Evolutionary conservation across 2,329 filamentous ascomycete genomes (phyloP).

Genomic region (Fusarium newnesense): DNA sequence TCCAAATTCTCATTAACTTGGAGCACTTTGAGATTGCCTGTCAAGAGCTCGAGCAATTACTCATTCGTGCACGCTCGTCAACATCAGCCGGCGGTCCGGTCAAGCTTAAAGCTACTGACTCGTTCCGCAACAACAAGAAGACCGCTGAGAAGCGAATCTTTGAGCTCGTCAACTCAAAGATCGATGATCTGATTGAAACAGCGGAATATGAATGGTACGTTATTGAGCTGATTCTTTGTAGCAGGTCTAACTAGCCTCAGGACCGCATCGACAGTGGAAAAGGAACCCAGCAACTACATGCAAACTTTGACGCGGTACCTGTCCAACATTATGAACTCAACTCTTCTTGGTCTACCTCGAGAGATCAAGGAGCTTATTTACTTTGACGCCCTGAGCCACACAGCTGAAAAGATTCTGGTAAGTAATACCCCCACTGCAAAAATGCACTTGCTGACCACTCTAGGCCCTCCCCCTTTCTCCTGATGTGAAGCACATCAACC

Average conservation of each 20-base stretch:
- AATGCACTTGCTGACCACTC: constrained; percentile 27
- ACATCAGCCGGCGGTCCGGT: constrained; percentile 83
- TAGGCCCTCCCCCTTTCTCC: constrained; percentile 80
- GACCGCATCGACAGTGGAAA: constrained; percentile 66
- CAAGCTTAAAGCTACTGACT: constrained; percentile 81
- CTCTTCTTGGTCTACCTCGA: constrained; percentile 88
- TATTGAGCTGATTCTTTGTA: neutral
- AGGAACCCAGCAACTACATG: constrained; percentile 92
- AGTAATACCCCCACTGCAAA: constrained; percentile 28
- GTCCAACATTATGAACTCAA: constrained; percentile 96
- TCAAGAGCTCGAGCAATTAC: constrained; percentile 84
- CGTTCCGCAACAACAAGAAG: constrained; percentile 92
- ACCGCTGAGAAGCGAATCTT: constrained; percentile 97
- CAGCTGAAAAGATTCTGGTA: constrained; percentile 85
- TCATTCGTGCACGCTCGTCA: constrained; percentile 86
- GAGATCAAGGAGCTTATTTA: constrained; percentile 99
- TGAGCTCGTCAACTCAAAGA: constrained; percentile 98
- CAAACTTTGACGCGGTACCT: constrained; percentile 92
- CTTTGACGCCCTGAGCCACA: constrained; percentile 93
- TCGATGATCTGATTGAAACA: constrained; percentile 95
- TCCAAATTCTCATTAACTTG: constrained; percentile 97
- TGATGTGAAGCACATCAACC: constrained; percentile 86
- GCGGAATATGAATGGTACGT: constrained; percentile 93
- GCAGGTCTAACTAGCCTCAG: constrained; percentile 46
- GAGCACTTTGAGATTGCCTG: constrained; percentile 97